phyloP scores from a whole-genome alignment of 306 rosid genomes.

The Cyclanthera cordifolia region DNA sequence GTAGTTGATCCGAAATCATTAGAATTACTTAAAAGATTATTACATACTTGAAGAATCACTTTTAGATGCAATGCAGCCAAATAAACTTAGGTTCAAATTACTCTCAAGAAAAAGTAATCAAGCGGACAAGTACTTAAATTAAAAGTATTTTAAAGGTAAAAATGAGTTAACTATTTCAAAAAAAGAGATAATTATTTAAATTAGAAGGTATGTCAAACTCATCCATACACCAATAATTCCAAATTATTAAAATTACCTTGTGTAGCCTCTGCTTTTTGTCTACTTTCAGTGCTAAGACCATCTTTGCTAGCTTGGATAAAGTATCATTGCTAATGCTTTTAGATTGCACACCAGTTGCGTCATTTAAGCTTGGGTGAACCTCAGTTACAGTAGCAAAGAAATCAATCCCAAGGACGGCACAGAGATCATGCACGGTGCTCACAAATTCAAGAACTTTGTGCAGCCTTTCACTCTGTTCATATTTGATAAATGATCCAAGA shows the following conservation, averaged over 20 bases:
- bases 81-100: neutral
- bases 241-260: slow-evolving; percentile 11
- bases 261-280: slow-evolving; percentile 21
- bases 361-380: slow-evolving; percentile 95
- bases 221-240: neutral
- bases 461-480: slow-evolving; percentile 16
- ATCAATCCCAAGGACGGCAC: slow-evolving; percentile 96
- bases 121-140: neutral
- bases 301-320: slow-evolving; percentile 72
- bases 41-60: neutral
- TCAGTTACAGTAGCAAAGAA: slow-evolving; percentile 87
- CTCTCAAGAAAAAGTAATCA: neutral
- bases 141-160: neutral
- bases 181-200: neutral
- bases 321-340: slow-evolving; percentile 95
- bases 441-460: slow-evolving; percentile 22
- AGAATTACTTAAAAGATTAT: neutral
- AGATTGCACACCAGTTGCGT: slow-evolving; percentile 77
- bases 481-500: slow-evolving; percentile 1
- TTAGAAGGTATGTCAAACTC: neutral
- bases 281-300: slow-evolving; percentile 22
- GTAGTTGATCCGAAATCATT: neutral
- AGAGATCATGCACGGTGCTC: slow-evolving; percentile 45
- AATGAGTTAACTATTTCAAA: neutral
- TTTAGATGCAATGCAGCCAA: neutral